Base-by-base conservation (phyloP, 2,329 filamentous ascomycete species). In the Epichloe coenophiala region DNA sequence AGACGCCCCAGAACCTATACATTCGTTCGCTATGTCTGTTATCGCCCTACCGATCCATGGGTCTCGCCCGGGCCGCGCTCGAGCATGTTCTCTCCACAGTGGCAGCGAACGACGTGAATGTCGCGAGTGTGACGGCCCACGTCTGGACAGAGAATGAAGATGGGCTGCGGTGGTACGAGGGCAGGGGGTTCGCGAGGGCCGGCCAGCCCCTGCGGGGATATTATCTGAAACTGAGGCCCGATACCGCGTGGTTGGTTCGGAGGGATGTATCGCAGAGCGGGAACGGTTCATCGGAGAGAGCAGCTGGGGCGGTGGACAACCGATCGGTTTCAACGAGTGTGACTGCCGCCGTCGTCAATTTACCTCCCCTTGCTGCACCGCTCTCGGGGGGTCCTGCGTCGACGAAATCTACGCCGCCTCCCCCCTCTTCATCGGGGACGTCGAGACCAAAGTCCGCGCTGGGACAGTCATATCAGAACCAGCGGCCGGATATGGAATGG, bases 81-180 rank as follows among this genome's bases (percentile, higher is more conserved):
- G 72, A 78, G 44, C 70, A 75, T 55, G 69, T 80, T 44, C 57
- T 76, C 50, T 65, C 66, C 21, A 66, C 68, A 11, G 66, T 65
- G 12, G 58, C 60, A 8, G 55, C 58, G 12, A 63, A 65, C 11
- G 63, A 55, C 15, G 62, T 70, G 54, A 59, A 71, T 48, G 69
- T 73, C 36, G 58, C 57, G 37, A 58, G 69, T 42, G 67, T 82
- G 15, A 83, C 79, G 56, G 81, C 81, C 4, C 81, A 85, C 61
- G 81, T 84, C 15, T 85, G 81, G 81, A 81, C 80, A 11, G 73
- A 80, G 53, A 84, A 83, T 61, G 71, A 75, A 2, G 80, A 83
- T 19, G 81, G 74, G 0, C 64, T 84, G 54, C 69, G 69, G 51
- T 85, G 81, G 81, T 85, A 85, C 64, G 59, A 68, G 35, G 69